Evolutionary conservation across 495 filamentous ascomycete species (phyloP).

Genomic region (Xylaria bambusicola): DNA sequence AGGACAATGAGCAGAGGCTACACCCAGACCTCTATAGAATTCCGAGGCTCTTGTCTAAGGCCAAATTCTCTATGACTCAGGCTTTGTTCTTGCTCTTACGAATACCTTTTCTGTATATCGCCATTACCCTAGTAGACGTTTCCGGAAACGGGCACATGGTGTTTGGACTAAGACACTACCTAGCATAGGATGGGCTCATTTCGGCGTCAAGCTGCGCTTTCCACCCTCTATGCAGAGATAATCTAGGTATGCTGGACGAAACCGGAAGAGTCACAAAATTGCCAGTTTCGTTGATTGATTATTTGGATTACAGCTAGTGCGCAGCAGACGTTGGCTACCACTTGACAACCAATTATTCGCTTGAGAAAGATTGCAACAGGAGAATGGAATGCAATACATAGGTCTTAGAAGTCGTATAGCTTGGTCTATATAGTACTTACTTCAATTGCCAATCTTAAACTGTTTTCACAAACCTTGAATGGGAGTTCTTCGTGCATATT

Average conservation of each 20-base stretch:
- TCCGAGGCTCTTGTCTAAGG: constrained; percentile 3
- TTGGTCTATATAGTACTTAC: too few species aligned
- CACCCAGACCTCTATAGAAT: background rate
- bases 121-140: background rate
- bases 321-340: background rate
- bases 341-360: too few species aligned
- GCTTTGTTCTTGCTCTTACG: constrained; percentile 23
- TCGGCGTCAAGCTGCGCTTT: background rate
- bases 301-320: background rate
- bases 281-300: too few species aligned
- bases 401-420: too few species aligned
- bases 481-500: background rate
- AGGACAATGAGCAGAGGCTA: background rate
- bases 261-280: too few species aligned
- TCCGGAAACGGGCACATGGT: constrained; percentile 4
- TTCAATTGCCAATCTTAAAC: background rate
- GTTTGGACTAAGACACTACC: constrained; percentile 3
- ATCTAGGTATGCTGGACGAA: too few species aligned
- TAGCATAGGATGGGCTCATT: background rate
- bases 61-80: background rate
- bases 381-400: too few species aligned
- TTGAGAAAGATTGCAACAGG: too few species aligned
- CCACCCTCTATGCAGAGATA: background rate
- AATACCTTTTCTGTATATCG: background rate
- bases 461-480: constrained; percentile 3